Evolutionary conservation across 2,329 filamentous ascomycete species (phyloP).

Genomic region (Alternaria atra): DNA sequence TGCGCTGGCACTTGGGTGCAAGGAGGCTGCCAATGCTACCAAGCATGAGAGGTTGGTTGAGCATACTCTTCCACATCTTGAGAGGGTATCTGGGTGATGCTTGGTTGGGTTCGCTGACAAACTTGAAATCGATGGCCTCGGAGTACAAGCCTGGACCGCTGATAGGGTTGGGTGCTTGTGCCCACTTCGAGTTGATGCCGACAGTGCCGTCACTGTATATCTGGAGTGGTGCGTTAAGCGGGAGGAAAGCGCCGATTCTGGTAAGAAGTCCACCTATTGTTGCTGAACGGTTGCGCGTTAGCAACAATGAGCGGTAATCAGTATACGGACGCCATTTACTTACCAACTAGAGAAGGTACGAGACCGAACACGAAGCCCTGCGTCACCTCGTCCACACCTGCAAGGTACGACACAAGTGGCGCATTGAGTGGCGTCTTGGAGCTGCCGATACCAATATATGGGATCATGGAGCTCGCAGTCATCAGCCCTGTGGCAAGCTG

Average conservation of each 20-base stretch:
- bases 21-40: not conserved
- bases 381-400: constrained; percentile 8
- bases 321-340: not conserved
- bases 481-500: constrained; percentile 12
- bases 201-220: constrained; percentile 9
- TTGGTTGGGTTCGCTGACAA: constrained; percentile 9
- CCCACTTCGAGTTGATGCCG: constrained; percentile 17
- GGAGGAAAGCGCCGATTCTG: constrained; percentile 16
- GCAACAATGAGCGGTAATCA: not conserved
- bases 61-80: constrained; percentile 6
- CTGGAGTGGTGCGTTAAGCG: constrained; percentile 5
- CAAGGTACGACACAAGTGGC: constrained; percentile 10
- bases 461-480: constrained; percentile 9
- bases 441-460: constrained; percentile 7
- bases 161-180: constrained; percentile 9
- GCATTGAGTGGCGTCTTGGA: constrained; percentile 14
- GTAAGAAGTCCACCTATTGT: constrained; percentile 13
- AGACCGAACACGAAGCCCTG: constrained; percentile 7
- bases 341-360: constrained; percentile 14
- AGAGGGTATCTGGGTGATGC: constrained; percentile 11
- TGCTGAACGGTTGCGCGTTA: constrained; percentile 1
- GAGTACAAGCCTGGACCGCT: constrained; percentile 17
- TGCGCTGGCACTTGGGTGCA: constrained; percentile 17
- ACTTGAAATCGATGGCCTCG: constrained; percentile 18
- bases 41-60: constrained; percentile 18